A percentile compares a stretch with the other conserved stretches of the same genome.
phyloP scores from a whole-genome alignment of 257 asterid genomes.

The Ehretia macrophylla region DNA sequence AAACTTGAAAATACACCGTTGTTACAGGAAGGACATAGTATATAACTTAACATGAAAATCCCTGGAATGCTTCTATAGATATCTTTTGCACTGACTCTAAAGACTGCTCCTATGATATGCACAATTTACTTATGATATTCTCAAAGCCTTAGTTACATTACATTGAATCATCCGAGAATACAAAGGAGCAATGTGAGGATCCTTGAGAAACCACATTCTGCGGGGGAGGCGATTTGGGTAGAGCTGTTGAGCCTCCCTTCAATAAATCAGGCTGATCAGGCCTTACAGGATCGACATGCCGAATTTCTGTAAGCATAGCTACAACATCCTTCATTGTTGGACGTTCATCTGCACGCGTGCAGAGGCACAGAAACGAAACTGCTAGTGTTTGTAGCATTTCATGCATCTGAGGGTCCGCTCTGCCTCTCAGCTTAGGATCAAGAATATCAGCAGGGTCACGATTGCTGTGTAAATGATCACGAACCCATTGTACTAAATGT shows the following conservation, averaged over 20 bases:
- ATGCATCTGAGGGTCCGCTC: conserved; percentile 89
- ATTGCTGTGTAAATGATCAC: conserved; percentile 59
- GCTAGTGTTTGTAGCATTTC: conserved; percentile 94
- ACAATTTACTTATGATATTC: conserved; percentile 7
- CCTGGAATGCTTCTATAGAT: conserved; percentile 1
- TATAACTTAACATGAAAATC: conserved; percentile 22
- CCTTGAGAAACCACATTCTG: conserved; percentile 50
- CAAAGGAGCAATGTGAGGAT: conserved; percentile 82
- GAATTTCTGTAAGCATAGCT: conserved; percentile 86
- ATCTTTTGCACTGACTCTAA: conserved; percentile 24
- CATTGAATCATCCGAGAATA: conserved; percentile 71
- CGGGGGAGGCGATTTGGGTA: conserved; percentile 41
- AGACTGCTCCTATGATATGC: conserved; percentile 28
- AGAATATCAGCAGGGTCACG: conserved; percentile 58
- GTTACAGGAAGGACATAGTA: conserved; percentile 10
- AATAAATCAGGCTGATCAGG: conserved; percentile 41
- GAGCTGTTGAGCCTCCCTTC: conserved; percentile 39
- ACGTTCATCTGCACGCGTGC: conserved; percentile 63
- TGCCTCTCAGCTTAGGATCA: conserved; percentile 86
- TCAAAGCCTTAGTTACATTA: conserved; percentile 19
- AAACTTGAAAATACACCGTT: conserved; percentile 24
- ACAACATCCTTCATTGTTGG: conserved; percentile 93
- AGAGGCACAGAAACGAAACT: conserved; percentile 79
- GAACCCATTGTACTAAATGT: conserved; percentile 86
- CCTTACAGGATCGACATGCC: conserved; percentile 48